Percentiles rank a stretch among this genome's conserved stretches.
Conservation (phyloP, 176 grass and related monocot genomes). For the Coix lacrymajobi region DNA sequence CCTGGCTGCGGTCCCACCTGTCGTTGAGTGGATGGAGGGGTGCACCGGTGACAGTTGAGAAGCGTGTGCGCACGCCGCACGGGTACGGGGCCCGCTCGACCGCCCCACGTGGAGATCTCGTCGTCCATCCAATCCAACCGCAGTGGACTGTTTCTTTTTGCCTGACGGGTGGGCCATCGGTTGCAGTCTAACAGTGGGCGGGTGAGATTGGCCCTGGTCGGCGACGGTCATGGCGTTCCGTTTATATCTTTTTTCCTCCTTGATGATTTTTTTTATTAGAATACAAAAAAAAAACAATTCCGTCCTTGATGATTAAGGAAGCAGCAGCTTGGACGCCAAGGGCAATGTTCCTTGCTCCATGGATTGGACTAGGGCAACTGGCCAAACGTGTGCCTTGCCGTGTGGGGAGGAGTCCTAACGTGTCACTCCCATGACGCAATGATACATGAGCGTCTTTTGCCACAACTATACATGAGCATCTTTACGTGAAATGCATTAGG, state of each 20-base stretch:
- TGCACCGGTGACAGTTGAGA: neutral
- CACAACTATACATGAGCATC: too few relatives aligned
- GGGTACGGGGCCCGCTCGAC: neutral
- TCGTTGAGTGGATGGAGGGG: neutral
- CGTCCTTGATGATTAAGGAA: neutral
- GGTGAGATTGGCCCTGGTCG: neutral
- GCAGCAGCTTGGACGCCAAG: neutral
- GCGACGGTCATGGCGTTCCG: neutral
- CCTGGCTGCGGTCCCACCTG: neutral
- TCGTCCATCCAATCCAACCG: neutral
- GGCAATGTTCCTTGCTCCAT: neutral
- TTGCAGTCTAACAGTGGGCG: neutral
- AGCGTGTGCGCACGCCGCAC: neutral
- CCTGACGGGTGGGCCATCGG: neutral
- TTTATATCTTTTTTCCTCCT: neutral
- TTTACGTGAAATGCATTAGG: too few relatives aligned
- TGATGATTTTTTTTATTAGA: neutral
- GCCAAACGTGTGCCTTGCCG: neutral
- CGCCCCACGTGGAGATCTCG: constrained; percentile 18
- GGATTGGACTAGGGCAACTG: neutral
- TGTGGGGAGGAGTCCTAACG: neutral
- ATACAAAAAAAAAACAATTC: neutral
- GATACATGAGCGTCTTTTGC: too few relatives aligned
- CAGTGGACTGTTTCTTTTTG: neutral
- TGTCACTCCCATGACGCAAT: too few relatives aligned